Evolutionary conservation across 306 rosid species (phyloP), one percentile per base, ranked within the genome.

Genomic region (Citrullus amarus): DNA sequence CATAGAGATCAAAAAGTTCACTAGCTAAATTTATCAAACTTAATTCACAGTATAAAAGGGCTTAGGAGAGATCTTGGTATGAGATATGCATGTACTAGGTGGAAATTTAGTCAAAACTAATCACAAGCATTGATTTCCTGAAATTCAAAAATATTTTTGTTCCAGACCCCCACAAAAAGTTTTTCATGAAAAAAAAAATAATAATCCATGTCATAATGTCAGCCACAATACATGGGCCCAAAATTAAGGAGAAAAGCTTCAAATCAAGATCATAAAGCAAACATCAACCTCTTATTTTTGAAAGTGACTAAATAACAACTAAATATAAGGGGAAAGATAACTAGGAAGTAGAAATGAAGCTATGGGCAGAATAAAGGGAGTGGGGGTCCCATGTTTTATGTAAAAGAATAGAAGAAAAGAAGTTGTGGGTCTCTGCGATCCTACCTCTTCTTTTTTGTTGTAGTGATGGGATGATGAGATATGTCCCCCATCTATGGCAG

Each of bases 401-500:
- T 74, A 87, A 79, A 78, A 44, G 65, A 88, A 81, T 76, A 80
- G 44, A 56, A 28, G 25, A 75, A 36, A 39, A 28, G 46, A 36
- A 70, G 83, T 74, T 78, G 83, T 84, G 89, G 90, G 85, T 57
- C 88, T 75, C 82, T 65, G 78, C 50, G 67, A 54, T 55, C 79
- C 81, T 78, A 80, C 60, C 79, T 75, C 83, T 59, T 66, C 80
- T 87, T 80, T 77, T 82, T 78, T 76, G 65, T 75, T 83, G 82
- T 78, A 59, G 62, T 79, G 79, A 85, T 82, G 85, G 82, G 86
- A 62, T 85, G 85, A 84, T 77, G 88, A 87, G 84, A 79, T 78
- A 80, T 76, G 83, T 86, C 84, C 80, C 83, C 39, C 80, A 81
- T 79, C 69, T 58, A 34, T 80, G 48, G 53, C 80, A 81, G 78